These are phyloP conservation scores for Acer campestre DNA, from an alignment of 345 rosid genomes.

Conservation along the genomic window DNA sequence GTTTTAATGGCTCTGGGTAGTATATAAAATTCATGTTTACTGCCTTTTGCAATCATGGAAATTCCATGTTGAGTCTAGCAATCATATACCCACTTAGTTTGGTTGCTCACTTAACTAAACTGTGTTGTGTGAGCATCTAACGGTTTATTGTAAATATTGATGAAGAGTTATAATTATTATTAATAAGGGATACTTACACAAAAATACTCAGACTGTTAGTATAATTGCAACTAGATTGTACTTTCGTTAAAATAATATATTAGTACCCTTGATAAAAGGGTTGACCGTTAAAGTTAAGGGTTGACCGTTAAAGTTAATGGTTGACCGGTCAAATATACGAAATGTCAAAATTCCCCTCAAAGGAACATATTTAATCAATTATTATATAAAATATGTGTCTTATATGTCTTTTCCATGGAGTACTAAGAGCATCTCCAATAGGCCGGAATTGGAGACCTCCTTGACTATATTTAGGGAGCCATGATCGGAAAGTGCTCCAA, in stretches of 20 bases:
- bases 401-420: conserved; percentile 62
- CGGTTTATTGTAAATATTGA: neutral
- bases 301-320: neutral
- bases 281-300: neutral
- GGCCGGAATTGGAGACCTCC: no score
- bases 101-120: neutral
- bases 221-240: no score
- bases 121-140: neutral
- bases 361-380: no score
- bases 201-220: no score
- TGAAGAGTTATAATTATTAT: neutral
- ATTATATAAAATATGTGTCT: neutral
- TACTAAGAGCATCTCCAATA: no score
- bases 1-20: neutral
- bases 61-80: neutral
- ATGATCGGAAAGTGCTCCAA: no score
- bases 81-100: neutral
- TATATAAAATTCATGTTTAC: conserved; percentile 10
- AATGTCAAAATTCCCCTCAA: no score
- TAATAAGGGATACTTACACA: no score
- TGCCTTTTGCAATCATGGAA: neutral
- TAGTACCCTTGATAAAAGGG: no score
- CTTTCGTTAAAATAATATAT: no score
- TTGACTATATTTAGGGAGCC: no score
- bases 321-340: neutral